Percentiles rank a stretch among this genome's conserved stretches.
Conservation (phyloP, 2,329 filamentous ascomycete genomes). For the Parafenestella ontariensis region DNA sequence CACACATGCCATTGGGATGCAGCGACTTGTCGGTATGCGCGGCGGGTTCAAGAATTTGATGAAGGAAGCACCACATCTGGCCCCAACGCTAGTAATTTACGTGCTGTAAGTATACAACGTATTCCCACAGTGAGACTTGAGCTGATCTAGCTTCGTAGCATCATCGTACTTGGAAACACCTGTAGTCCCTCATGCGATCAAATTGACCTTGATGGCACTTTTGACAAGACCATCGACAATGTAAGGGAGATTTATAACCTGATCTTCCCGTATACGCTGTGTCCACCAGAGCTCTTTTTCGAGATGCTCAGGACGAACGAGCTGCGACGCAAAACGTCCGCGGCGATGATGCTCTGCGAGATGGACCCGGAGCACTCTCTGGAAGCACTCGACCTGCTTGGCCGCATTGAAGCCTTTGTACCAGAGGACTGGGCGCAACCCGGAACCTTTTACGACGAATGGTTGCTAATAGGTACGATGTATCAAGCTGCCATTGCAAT, state of each 20-base stretch:
- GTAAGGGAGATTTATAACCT: slow-evolving; percentile 28
- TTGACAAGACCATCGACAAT: slow-evolving; percentile 19
- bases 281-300: slow-evolving; percentile 32
- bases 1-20: slow-evolving; percentile 34
- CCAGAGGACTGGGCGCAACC: slow-evolving; percentile 39
- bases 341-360: slow-evolving; percentile 10
- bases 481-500: slow-evolving; percentile 34
- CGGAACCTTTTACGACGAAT: slow-evolving; percentile 25
- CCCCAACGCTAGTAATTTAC: slow-evolving; percentile 30
- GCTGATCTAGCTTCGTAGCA: slow-evolving; percentile 18
- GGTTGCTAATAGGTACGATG: slow-evolving; percentile 31
- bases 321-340: slow-evolving; percentile 23
- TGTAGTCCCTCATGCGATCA: slow-evolving; percentile 36
- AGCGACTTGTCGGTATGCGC: slow-evolving; percentile 35
- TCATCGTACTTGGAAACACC: slow-evolving; percentile 33
- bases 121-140: no score
- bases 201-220: slow-evolving; percentile 23
- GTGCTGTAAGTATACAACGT: slow-evolving; percentile 25
- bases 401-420: slow-evolving; percentile 28
- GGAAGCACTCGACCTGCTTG: slow-evolving; percentile 28
- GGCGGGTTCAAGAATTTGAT: slow-evolving; percentile 32
- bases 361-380: slow-evolving; percentile 13
- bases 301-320: slow-evolving; percentile 34
- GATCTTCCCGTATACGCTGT: slow-evolving; percentile 38
- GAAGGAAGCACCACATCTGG: slow-evolving; percentile 22